Base-by-base conservation (phyloP, 176 grass and related monocot species). In the Chloris gayana region DNA sequence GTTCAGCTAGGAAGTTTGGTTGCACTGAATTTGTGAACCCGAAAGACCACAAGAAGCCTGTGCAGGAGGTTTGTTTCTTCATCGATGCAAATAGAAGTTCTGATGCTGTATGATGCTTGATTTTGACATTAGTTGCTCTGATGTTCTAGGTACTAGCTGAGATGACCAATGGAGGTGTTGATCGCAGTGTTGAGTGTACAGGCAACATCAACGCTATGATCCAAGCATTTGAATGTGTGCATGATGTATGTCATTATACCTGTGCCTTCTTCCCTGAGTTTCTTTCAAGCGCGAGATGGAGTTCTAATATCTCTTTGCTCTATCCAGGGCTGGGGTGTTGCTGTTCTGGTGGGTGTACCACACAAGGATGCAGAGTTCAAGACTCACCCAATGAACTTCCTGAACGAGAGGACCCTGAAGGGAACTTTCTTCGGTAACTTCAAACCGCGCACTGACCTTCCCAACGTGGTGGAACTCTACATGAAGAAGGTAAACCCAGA, bases 351-450 rank as follows among this genome's bases (percentile, higher is more conserved):
- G 9, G 91, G 94, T 31, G 94, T 97, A 62, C 94, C 94, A 0
- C 86, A 93, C 78, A 93, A 91, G 81, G 94, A 93, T 14, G 89
- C 89, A 0, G 94, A 80, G 19, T 94, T 97, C 91, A 97, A 94
- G 87, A 97, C 94, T 4, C 85, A 90, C 30, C 94, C 94, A 0
- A 82, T 94, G 83, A 93, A 97, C 47, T 91, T 97, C 41, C 85
- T 97, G 57, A 94, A 86, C 1, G 94, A 97, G 74, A 97, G 87
- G 81, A 97, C 94, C 11, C 89, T 97, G 10, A 97, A 97, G 87
- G 94, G 94, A 24, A 97, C 94, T 39, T 97, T 97, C 91, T 97
- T 91, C 2, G 94, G 94, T n/a, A 88, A 97, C 87, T 97, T 70
- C 87, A 97, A 97, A 11, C 94, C 94, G 0, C 84, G 91, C 47